Conservation (phyloP, 2,329 filamentous ascomycete species). For the Hirsutella thompsonii region DNA sequence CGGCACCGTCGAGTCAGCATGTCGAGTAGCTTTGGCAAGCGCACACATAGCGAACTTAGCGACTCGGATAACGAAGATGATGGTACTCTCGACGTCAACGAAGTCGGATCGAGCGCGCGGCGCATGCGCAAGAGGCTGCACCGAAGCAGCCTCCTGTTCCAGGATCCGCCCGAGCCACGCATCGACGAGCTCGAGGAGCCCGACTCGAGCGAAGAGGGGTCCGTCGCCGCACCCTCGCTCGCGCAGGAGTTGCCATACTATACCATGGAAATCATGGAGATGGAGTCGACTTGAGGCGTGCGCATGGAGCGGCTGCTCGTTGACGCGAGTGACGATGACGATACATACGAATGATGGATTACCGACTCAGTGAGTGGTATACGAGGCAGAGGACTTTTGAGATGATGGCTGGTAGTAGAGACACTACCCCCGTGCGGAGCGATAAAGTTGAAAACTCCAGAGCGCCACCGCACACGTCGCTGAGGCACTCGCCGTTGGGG, state of each 20-base stretch:
- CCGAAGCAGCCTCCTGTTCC: constrained; percentile 32
- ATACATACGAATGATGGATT: neutral
- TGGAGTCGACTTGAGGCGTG: constrained; percentile 19
- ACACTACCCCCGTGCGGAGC: too few relatives aligned
- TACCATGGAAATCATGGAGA: constrained; percentile 36
- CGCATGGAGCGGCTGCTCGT: neutral
- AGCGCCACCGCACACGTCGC: too few relatives aligned
- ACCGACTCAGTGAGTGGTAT: too few relatives aligned
- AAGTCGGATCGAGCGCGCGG: constrained; percentile 33
- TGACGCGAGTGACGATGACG: constrained; percentile 5
- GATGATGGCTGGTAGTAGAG: too few relatives aligned
- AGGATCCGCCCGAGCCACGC: constrained; percentile 33
- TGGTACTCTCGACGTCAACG: constrained; percentile 24
- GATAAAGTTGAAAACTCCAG: too few relatives aligned
- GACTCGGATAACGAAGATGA: constrained; percentile 32
- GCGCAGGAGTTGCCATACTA: constrained; percentile 38
- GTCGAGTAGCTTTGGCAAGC: constrained; percentile 41
- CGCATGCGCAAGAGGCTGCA: constrained; percentile 33
- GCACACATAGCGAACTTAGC: constrained; percentile 40
- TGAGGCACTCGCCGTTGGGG: too few relatives aligned
- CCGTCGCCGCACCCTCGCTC: constrained; percentile 24
- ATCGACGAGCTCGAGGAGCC: constrained; percentile 43
- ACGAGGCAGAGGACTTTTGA: too few relatives aligned
- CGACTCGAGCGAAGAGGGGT: constrained; percentile 32
- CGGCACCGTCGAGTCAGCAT: constrained; percentile 33